phyloP scores from a whole-genome alignment of 2,329 filamentous ascomycete genomes.

The Xylaria multiplex region DNA sequence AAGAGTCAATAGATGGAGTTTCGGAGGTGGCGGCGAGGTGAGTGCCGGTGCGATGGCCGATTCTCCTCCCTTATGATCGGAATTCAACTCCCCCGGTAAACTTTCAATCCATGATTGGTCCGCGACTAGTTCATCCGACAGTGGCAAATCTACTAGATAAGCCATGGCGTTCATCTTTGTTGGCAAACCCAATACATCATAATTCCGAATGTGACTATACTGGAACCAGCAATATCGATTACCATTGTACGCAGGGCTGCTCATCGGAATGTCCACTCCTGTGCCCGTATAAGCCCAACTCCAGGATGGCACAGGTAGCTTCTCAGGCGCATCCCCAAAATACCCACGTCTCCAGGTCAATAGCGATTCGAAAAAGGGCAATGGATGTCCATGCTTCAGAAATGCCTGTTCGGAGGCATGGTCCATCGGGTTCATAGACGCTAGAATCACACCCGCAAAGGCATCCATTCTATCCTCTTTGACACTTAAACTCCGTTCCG shows the following conservation, averaged over 20 bases:
- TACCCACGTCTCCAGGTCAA: not conserved
- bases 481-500: not conserved
- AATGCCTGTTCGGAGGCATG: conserved; percentile 3
- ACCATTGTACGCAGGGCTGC: not conserved
- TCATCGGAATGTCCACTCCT: not conserved
- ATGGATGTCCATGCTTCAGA: conserved; percentile 11
- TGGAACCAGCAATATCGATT: not conserved
- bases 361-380: not conserved
- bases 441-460: conserved; percentile 1
- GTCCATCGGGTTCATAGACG: not conserved
- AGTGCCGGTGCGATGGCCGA: too few species aligned
- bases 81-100: not conserved
- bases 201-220: conserved; percentile 9
- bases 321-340: too few species aligned
- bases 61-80: not conserved
- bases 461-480: conserved; percentile 4
- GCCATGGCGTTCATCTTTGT: not conserved
- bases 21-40: not conserved
- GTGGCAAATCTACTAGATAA: not conserved
- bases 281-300: conserved; percentile 8
- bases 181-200: conserved; percentile 25
- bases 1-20: conserved; percentile 24
- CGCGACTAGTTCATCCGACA: conserved; percentile 7
- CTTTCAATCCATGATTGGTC: conserved; percentile 17
- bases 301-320: not conserved